phyloP scores from a whole-genome alignment of 2,329 filamentous ascomycete genomes.

The Didymella pomorum region DNA sequence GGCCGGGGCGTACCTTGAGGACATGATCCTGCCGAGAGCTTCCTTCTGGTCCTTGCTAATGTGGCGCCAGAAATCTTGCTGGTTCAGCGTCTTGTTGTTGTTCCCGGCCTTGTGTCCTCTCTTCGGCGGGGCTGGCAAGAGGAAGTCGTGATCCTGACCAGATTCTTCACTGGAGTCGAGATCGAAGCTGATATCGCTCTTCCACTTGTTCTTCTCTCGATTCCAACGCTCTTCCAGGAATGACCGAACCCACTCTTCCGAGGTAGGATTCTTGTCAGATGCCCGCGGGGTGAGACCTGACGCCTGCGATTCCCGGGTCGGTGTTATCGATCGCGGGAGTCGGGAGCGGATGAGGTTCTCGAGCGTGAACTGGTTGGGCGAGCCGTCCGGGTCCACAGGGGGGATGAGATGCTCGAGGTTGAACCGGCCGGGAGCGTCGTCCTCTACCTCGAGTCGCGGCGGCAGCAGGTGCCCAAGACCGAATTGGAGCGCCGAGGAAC shows the following conservation, averaged over 20 bases:
- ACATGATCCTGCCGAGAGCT: conserved; percentile 52
- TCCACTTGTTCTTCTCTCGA: conserved; percentile 79
- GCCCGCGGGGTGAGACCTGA: conserved; percentile 39
- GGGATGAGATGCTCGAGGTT: conserved; percentile 52
- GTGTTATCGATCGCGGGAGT: conserved; percentile 40
- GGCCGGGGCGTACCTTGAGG: conserved; percentile 48
- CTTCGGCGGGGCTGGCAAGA: conserved; percentile 36
- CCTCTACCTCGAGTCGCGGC: conserved; percentile 41
- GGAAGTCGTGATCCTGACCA: conserved; percentile 24
- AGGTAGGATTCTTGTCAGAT: conserved; percentile 56
- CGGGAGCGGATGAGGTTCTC: conserved; percentile 52
- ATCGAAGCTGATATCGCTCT: conserved; percentile 75
- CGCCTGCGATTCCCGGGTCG: conserved; percentile 31
- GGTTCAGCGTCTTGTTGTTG: conserved; percentile 58
- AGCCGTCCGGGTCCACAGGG: conserved; percentile 41
- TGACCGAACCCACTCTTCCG: conserved; percentile 86
- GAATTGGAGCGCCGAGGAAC: conserved; percentile 48
- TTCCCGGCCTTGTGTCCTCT: conserved; percentile 53
- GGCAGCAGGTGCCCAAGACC: conserved; percentile 52
- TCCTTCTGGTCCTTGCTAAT: conserved; percentile 50
- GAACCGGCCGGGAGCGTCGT: conserved; percentile 47
- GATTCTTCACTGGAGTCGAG: conserved; percentile 67
- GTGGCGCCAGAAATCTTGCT: conserved; percentile 59
- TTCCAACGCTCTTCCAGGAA: conserved; percentile 76
- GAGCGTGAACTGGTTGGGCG: conserved; percentile 48